These are phyloP conservation scores for Batrachochytrium dendrobatidis DNA, from an alignment of 371 early-diverging fungal species.

Conservation along the genomic window DNA sequence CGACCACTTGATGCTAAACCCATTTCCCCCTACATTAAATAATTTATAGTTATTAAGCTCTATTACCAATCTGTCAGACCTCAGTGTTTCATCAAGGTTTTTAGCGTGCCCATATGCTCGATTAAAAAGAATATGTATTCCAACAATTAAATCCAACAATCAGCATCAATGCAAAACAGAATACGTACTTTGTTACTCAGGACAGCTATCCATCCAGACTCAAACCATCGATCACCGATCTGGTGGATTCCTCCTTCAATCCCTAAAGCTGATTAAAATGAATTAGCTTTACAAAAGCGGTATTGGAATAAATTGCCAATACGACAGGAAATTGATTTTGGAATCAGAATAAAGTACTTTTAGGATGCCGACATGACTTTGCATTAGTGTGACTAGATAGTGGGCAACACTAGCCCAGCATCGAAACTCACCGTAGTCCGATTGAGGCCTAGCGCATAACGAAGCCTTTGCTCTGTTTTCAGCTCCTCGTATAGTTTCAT, in stretches of 20 bases:
- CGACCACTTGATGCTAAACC: conserved; percentile 21
- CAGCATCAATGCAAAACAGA: background rate
- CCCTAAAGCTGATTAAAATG: conserved; percentile 20
- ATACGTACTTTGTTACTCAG: conserved; percentile 10
- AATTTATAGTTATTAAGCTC: too few relatives aligned
- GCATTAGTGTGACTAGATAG: background rate
- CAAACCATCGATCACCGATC: conserved; percentile 17
- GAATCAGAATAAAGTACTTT: too few relatives aligned
- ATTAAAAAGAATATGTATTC: background rate
- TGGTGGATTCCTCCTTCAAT: conserved; percentile 23
- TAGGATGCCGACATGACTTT: too few relatives aligned
- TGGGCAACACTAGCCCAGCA: background rate
- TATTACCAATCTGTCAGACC: too few relatives aligned
- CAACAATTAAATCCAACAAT: background rate
- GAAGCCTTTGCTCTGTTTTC: conserved; percentile 15
- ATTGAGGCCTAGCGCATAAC: conserved; percentile 6
- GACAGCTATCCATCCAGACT: conserved; percentile 23
- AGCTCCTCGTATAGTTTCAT: conserved; percentile 19
- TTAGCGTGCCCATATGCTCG: conserved; percentile 1
- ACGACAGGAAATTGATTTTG: background rate
- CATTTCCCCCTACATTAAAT: conserved; percentile 11
- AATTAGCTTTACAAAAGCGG: too few relatives aligned
- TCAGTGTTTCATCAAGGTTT: too few relatives aligned
- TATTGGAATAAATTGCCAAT: background rate
- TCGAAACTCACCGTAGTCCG: conserved; percentile 13